phyloP scores from a whole-genome alignment of 495 filamentous ascomycete genomes.

The Neurospora discreta region DNA sequence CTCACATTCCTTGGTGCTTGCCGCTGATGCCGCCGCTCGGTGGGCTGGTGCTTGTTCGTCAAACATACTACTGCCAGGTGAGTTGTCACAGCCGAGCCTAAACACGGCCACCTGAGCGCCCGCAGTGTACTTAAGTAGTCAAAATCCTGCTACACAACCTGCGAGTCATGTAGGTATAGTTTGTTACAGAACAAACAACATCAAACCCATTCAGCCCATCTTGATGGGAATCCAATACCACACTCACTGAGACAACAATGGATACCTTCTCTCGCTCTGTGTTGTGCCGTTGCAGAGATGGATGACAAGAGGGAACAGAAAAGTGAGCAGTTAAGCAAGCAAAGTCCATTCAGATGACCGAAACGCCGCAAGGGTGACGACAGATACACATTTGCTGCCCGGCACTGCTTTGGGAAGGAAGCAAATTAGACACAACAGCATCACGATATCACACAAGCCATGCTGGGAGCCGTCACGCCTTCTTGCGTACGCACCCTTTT shows the following conservation, averaged over 20 bases:
- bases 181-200: not conserved
- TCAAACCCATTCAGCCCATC: not conserved
- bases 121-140: too few species aligned
- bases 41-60: not conserved
- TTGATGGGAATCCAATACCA: not conserved
- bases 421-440: constrained; percentile 7
- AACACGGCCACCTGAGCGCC: not conserved
- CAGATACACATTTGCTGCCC: not conserved
- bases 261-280: not conserved
- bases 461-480: constrained; percentile 9
- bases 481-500: not conserved
- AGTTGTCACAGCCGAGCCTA: not conserved
- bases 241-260: not conserved
- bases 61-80: not conserved
- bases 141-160: not conserved
- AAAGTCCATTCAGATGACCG: not conserved
- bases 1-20: not conserved
- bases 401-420: not conserved
- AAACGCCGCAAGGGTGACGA: not conserved
- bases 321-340: constrained; percentile 2
- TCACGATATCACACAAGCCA: constrained; percentile 12
- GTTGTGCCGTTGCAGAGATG: not conserved
- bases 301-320: not conserved
- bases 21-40: not conserved
- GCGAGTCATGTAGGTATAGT: not conserved